Evolutionary conservation across 2,329 filamentous ascomycete genomes (phyloP), one percentile per base, ranked within the genome.

Genomic region (Fusarium armeniacum): DNA sequence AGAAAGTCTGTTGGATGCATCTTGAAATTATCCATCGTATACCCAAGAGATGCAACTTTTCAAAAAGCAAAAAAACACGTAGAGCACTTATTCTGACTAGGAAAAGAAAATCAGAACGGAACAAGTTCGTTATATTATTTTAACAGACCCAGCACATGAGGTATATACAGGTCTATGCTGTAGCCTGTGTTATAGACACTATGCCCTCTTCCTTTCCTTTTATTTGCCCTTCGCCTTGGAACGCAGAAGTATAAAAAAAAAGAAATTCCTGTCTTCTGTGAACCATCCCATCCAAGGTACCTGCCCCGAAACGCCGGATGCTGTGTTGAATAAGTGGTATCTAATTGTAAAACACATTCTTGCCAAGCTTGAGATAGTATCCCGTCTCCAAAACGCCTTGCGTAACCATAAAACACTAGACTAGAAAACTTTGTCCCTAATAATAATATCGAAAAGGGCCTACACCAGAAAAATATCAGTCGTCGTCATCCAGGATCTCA

Each of bases 401-500:
- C 35, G 24, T 51, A 40, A 41, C 35, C 26, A 41, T 52, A 41
- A 41, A 52, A 41, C 35, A 52, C 35, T n/a, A 30, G 36, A 30
- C 35, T n/a, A 30, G 36, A 30, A 40, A 38, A 13, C n/a, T 24
- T 18, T 26, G 15, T 6, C 33, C 28, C 38, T 41, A 12, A 41
- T 13, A n/a, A 40, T 20, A 26, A 51, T n/a, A 28, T 28, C 38
- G 28, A 28, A 8, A 28, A 40, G 40, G 24, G 10, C n/a, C 24
- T 40, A 52, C 49, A 15, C 24, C 35, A 41, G 13, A 52, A 52
- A 28, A 5, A 10, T 6, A 13, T 45, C 55, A 72, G 38, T 73
- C 58, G 38, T 73, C 58, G 36, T 76, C 74, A 33, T 78, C 75
- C 56, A 74, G 52, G 50, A 77, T 77, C 58, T 77, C 76, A 49